Conservation (phyloP, 1,139 yeast genomes). For the Taphrina betulina region DNA sequence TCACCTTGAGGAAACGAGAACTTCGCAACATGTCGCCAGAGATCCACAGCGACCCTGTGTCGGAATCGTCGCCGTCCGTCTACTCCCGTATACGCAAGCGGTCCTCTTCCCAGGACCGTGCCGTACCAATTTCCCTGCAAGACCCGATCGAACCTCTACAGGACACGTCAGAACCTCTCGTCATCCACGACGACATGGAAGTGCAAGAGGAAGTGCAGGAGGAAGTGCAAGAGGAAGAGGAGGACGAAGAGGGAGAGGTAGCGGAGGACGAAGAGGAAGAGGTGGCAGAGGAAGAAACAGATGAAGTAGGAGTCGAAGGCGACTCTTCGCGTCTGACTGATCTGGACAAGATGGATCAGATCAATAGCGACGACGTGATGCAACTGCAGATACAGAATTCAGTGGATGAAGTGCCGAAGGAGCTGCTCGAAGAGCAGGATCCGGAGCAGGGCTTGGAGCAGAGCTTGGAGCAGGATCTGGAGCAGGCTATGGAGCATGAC, state of each 20-base stretch:
- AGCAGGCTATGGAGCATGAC: not conserved
- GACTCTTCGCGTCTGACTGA: not conserved
- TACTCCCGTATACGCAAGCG: conserved; percentile 18
- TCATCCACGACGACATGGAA: conserved; percentile 1
- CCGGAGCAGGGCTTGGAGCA: conserved; percentile 1
- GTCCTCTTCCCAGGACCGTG: conserved; percentile 3
- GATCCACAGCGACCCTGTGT: conserved; percentile 18
- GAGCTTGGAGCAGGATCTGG: not conserved
- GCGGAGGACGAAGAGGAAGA: not conserved
- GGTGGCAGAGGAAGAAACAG: not conserved
- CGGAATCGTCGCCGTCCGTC: conserved; percentile 26
- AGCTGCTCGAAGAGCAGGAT: not conserved
- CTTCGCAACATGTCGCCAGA: conserved; percentile 10
- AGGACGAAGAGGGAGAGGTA: not conserved
- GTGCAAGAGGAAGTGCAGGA: not conserved
- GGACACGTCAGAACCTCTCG: not conserved
- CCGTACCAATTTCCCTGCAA: not conserved
- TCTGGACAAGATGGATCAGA: no score
- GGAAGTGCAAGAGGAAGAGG: not conserved
- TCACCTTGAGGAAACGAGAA: conserved; percentile 1
- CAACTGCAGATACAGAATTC: conserved; percentile 8
- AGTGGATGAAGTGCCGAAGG: not conserved
- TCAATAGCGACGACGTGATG: conserved; percentile 12
- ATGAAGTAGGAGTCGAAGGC: not conserved
- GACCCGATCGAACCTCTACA: conserved; percentile 10